Evolutionary conservation across 108 stramenopile species (phyloP), one percentile per base, ranked within the genome.

Genomic region (Nannochloropsis salina): DNA sequence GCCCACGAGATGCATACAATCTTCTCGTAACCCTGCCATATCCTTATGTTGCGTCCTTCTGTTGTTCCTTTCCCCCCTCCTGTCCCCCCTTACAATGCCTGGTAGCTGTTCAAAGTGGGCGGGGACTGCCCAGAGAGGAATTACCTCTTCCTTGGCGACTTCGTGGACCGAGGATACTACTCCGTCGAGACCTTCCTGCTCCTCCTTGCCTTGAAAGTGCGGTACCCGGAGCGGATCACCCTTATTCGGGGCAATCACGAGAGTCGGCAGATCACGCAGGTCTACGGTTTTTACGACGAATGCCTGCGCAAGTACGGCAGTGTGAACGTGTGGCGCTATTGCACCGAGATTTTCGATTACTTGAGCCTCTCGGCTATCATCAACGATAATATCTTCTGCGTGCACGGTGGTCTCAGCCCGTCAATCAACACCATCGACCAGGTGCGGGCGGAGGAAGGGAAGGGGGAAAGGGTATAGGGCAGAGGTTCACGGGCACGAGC

Each of bases 201-300:
- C 43, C 90, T 99, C 0, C 91, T 99, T 22, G 98, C 97, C 0
- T 92, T 99, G 20, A 99, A 99, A 89, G 96, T 90, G 11, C 91
- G 97, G 6, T 97, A 98, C 91, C 99, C 99, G 22, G 97, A 98
- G 90, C 92, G 97, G 9, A 98, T 99, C 87, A 99, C 99, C 1
- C 90, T 99, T 6, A 97, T 99, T 80, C 94, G 99, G 9, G 99
- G 99, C 61, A 98, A 99, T 91, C 97, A 98, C 84, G 97, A 99
- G 89, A 92, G 92, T 81, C 92, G 97, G 18, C 98, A 99, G 86
- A 99, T 98, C 81, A 98, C 97, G 5, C 97, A 98, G 90, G 98
- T 99, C 1, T 99, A 99, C 87, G 98, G 98, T 21, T 99, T 99
- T 87, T 99, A 99, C 91, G 98, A 99, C 87, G 98, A 99, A 88